These are phyloP conservation scores for Cardamine occulta DNA, from an alignment of 345 rosid genomes.

Conservation along the genomic window DNA sequence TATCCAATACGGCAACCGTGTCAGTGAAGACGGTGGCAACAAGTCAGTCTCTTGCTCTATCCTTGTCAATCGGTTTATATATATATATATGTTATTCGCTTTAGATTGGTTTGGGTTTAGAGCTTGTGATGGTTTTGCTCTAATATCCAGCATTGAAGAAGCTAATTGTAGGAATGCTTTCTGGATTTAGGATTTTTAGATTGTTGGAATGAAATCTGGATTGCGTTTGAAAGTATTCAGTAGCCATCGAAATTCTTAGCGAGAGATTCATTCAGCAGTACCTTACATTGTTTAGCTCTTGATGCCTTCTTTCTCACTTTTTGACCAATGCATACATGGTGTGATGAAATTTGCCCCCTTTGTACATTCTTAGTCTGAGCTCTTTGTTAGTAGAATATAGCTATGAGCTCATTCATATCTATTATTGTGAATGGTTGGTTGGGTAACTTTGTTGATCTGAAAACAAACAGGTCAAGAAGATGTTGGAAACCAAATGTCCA, in stretches of 20 bases:
- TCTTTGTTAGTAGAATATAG: slow-evolving; percentile 1
- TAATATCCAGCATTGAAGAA: background rate
- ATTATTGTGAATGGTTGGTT: slow-evolving; percentile 10
- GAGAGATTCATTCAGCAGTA: background rate
- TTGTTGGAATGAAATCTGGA: slow-evolving; percentile 1
- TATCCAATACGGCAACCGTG: slow-evolving; percentile 83
- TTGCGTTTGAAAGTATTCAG: background rate
- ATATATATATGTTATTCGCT: background rate
- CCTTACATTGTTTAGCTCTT: background rate
- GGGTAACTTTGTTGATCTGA: slow-evolving; percentile 24
- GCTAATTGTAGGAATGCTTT: background rate
- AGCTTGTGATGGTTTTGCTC: slow-evolving; percentile 8
- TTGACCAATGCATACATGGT: background rate
- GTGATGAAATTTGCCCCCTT: background rate
- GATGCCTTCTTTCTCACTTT: slow-evolving; percentile 8
- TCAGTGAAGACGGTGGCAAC: slow-evolving; percentile 97
- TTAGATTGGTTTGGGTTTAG: background rate
- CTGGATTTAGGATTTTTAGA: background rate
- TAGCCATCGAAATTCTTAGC: background rate
- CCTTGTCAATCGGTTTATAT: background rate
- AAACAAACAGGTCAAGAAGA: slow-evolving; percentile 65
- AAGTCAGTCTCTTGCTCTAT: slow-evolving; percentile 50
- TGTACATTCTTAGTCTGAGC: slow-evolving; percentile 3
- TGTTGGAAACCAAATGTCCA: slow-evolving; percentile 94
- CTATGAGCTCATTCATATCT: background rate